phyloP scores from a whole-genome alignment of 1,139 yeast species.

The Torulaspora globosa region DNA sequence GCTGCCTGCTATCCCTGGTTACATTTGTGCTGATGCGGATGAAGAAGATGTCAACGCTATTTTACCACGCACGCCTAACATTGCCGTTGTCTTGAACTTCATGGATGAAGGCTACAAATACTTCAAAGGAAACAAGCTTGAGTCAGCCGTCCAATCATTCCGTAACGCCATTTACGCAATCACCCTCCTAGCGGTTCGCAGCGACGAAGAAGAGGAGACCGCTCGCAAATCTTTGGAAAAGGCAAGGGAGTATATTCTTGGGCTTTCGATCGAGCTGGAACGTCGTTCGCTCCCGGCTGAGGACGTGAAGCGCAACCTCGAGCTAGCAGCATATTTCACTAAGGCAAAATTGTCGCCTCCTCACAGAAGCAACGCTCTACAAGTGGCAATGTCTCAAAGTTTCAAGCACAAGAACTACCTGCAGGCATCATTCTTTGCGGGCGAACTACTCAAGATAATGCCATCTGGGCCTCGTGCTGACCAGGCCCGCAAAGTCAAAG shows the following conservation, averaged over 20 bases:
- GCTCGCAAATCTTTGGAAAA: slow-evolving; percentile 67
- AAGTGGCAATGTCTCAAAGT: slow-evolving; percentile 92
- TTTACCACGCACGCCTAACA: slow-evolving; percentile 72
- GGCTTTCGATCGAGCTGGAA: slow-evolving; percentile 81
- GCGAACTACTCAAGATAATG: slow-evolving; percentile 66
- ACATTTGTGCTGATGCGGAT: slow-evolving; percentile 63
- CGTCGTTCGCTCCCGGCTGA: slow-evolving; percentile 74
- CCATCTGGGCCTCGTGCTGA: slow-evolving; percentile 79
- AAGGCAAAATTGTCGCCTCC: slow-evolving; percentile 74
- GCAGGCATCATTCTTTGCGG: slow-evolving; percentile 86
- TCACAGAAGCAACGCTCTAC: slow-evolving; percentile 82
- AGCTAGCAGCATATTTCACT: slow-evolving; percentile 93
- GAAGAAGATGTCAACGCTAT: slow-evolving; percentile 49
- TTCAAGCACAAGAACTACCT: slow-evolving; percentile 84
- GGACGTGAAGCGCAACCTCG: slow-evolving; percentile 80
- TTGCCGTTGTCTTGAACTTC: slow-evolving; percentile 58
- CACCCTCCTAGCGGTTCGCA: slow-evolving; percentile 65
- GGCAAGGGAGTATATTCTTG: slow-evolving; percentile 88
- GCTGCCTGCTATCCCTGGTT: slow-evolving; percentile 65
- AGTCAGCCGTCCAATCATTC: slow-evolving; percentile 73
- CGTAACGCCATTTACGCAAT: slow-evolving; percentile 74
- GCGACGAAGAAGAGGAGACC: slow-evolving; percentile 70
- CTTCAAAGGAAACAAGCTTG: slow-evolving; percentile 79
- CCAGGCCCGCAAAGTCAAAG: slow-evolving; percentile 78
- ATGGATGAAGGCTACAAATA: slow-evolving; percentile 74